Percentiles rank a stretch among this genome's conserved stretches.
These are phyloP conservation scores for Sistotremastrum suecicum DNA, from an alignment of 768 basidiomycete species.

Conservation along the genomic window DNA sequence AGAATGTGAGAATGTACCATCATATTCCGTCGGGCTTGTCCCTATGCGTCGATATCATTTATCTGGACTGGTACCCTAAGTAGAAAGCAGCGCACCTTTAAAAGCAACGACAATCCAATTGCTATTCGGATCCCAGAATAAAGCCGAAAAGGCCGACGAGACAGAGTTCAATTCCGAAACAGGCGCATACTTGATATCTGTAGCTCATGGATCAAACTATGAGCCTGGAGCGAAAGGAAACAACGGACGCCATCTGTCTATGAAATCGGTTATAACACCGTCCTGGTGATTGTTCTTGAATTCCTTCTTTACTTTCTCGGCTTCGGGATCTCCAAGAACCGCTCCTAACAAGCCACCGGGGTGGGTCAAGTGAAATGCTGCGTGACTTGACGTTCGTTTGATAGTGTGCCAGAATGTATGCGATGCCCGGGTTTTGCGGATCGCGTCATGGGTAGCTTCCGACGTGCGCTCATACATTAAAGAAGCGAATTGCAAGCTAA, in stretches of 20 bases:
- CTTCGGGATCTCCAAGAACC: too few species aligned
- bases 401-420: background rate
- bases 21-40: slow-evolving; percentile 7
- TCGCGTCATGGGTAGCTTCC: background rate
- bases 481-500: slow-evolving; percentile 8
- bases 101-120: slow-evolving; percentile 12
- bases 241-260: too few species aligned
- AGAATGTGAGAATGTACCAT: slow-evolving; percentile 1
- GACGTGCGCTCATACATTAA: slow-evolving; percentile 8
- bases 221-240: background rate
- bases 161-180: slow-evolving; percentile 8
- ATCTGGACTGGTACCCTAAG: too few species aligned
- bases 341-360: too few species aligned
- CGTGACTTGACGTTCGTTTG: too few species aligned
- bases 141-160: slow-evolving; percentile 8
- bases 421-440: background rate
- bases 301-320: too few species aligned
- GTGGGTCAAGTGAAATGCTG: too few species aligned
- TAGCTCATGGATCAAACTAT: background rate
- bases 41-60: background rate
- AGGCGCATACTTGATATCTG: slow-evolving; percentile 5
- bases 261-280: too few species aligned
- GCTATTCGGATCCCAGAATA: slow-evolving; percentile 9
- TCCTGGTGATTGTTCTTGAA: too few species aligned
- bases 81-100: slow-evolving; percentile 1